These are phyloP conservation scores for Dendrocalamus latiflorus DNA, from an alignment of 202 grass and related monocot species.

Conservation along the genomic window DNA sequence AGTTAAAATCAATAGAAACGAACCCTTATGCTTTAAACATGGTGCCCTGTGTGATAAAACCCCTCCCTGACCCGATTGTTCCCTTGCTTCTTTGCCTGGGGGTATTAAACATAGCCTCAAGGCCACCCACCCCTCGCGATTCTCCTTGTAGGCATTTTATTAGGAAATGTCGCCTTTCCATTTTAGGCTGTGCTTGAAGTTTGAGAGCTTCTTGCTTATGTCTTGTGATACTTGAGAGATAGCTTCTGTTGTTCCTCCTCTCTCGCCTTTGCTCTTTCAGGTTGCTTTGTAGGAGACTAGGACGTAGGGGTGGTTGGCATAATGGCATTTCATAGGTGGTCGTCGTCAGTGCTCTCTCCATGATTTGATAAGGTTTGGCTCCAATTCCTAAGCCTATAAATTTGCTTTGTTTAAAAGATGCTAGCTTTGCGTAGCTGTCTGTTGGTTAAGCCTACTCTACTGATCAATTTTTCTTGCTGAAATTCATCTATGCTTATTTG, in stretches of 20 bases:
- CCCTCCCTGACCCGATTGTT: constrained; percentile 19
- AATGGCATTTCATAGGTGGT: constrained; percentile 26
- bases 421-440: constrained; percentile 15
- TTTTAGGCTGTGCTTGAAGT: constrained; percentile 19
- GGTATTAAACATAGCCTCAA: background rate
- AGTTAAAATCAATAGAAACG: too few species aligned
- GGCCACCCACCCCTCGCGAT: background rate
- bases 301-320: constrained; percentile 13
- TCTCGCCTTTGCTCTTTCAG: background rate
- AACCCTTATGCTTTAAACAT: background rate
- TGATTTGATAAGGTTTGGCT: constrained; percentile 37
- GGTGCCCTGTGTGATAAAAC: constrained; percentile 20
- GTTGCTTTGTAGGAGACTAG: constrained; percentile 1
- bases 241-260: background rate
- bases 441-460: background rate
- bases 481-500: background rate
- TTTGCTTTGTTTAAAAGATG: constrained; percentile 18
- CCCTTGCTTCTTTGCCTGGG: constrained; percentile 4
- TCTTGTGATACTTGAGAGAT: background rate
- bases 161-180: constrained; percentile 42
- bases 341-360: constrained; percentile 19
- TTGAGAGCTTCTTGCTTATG: background rate
- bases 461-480: background rate
- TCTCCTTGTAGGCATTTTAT: constrained; percentile 45
- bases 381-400: background rate